phyloP scores from a whole-genome alignment of 768 basidiomycete genomes.

The Fibroporia radiculosa region DNA sequence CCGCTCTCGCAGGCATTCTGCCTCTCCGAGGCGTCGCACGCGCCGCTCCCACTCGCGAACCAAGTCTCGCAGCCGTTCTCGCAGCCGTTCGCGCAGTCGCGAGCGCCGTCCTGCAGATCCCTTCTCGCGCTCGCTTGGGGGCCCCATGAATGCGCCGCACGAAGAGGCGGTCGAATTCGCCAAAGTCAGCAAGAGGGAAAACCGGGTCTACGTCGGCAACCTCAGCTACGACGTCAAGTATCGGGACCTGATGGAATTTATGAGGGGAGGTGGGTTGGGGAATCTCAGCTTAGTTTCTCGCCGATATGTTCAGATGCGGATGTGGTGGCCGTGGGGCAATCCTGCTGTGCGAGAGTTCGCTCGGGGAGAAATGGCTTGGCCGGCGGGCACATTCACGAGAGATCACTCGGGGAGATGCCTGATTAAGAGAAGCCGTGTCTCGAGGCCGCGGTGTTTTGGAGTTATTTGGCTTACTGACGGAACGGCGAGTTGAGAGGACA shows the following conservation, averaged over 20 bases:
- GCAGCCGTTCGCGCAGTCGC: conserved; percentile 46
- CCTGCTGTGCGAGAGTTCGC: conserved; percentile 1
- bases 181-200: conserved; percentile 95
- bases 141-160: conserved; percentile 84
- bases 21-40: conserved; percentile 52
- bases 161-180: conserved; percentile 95
- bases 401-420: conserved; percentile 7
- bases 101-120: conserved; percentile 57
- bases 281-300: conserved; percentile 56
- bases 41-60: conserved; percentile 52
- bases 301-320: conserved; percentile 19
- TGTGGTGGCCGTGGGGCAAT: conserved; percentile 1
- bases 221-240: conserved; percentile 98
- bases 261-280: conserved; percentile 99
- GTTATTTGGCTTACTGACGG: conserved; percentile 37
- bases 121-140: conserved; percentile 75
- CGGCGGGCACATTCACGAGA: conserved; percentile 3
- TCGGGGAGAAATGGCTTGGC: conserved; percentile 1
- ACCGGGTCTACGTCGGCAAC: conserved; percentile 98
- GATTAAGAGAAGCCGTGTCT: not conserved
- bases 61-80: conserved; percentile 49
- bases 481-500: conserved; percentile 68
- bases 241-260: conserved; percentile 98
- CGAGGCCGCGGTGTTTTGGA: conserved; percentile 6
- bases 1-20: conserved; percentile 63